These are phyloP conservation scores for Triglochin maritima DNA, from an alignment of 106 monocot genomes.

Conservation along the genomic window DNA sequence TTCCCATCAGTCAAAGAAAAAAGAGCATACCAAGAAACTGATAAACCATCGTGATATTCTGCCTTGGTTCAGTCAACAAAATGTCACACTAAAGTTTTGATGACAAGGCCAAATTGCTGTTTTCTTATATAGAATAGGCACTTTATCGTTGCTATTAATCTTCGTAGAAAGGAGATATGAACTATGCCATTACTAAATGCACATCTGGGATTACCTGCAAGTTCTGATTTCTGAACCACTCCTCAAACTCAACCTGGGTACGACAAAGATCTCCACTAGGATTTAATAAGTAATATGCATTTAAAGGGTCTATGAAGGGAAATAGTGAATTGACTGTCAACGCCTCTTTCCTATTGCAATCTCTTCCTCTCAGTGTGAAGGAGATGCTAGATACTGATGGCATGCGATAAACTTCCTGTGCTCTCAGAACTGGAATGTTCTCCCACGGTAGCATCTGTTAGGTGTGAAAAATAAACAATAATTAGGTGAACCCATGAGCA, in stretches of 20 bases:
- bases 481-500: no score
- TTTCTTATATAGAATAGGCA: no score
- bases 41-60: no score
- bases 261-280: conserved; percentile 59
- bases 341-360: conserved; percentile 3
- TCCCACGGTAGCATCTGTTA: conserved; percentile 90
- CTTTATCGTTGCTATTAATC: no score
- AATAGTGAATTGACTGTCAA: conserved; percentile 9
- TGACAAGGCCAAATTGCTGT: no score
- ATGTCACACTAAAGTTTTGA: no score
- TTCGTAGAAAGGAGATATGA: no score
- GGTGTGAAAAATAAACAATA: neutral
- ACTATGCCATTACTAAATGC: no score
- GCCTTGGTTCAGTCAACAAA: no score
- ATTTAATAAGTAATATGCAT: conserved; percentile 67
- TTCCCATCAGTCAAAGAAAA: no score
- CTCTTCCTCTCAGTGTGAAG: conserved; percentile 24
- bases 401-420: conserved; percentile 91
- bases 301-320: conserved; percentile 46
- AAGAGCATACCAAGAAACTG: no score
- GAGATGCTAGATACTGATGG: conserved; percentile 54
- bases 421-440: conserved; percentile 55
- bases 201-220: conserved; percentile 31
- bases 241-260: conserved; percentile 69
- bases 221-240: conserved; percentile 51